Base-by-base conservation (phyloP, 73 alveolate species). In the Diophrys appendiculata region DNA sequence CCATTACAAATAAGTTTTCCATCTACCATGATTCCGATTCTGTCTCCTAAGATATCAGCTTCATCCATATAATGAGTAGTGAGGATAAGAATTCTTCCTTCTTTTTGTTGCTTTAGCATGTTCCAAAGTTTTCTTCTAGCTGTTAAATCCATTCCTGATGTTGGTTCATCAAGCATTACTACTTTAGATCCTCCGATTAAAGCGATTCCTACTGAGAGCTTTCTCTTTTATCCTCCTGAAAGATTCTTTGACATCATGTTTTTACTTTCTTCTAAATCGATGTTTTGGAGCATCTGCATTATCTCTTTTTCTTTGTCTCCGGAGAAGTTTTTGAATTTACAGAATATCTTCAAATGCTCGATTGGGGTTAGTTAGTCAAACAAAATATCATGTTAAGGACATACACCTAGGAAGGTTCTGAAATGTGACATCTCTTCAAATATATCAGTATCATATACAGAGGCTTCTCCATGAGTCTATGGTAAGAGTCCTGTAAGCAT, bases 61-160 rank as follows among this genome's bases (percentile, higher is more conserved):
- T 93, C 98, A 54, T 93, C 97, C 89, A 93, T 88, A 72, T 90
- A 93, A 70, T 93, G 98, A 35, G 98, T 93, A 14, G 98, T 93
- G 25, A 93, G 77, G n/a, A 93, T 91, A 0, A 93, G 80, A 31
- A 92, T 84, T 77, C 97, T 95, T 32, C 78, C 80, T 14, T 90
- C 83, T 70, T 85, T 72, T 52, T 78, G 71, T 24, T 74, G 76
- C 76, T 83, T 88, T 33, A 91, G 94, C 83, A 95, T 95, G 80
- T 95, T 94, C 99, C 99, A 95, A 68, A 95, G 89, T 72, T 85
- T 84, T 72, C 98, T 74, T 70, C 99, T 91, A 25, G 98, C 91
- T 11, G 93, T 86, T 1, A 95, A 87, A 88, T 96, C 99, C 99
- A 96, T 94, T 2, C 99, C 98, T 43, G 96, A 84, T 14, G 99